Base-by-base conservation (phyloP, 306 rosid genomes). In the Glycine soja region DNA sequence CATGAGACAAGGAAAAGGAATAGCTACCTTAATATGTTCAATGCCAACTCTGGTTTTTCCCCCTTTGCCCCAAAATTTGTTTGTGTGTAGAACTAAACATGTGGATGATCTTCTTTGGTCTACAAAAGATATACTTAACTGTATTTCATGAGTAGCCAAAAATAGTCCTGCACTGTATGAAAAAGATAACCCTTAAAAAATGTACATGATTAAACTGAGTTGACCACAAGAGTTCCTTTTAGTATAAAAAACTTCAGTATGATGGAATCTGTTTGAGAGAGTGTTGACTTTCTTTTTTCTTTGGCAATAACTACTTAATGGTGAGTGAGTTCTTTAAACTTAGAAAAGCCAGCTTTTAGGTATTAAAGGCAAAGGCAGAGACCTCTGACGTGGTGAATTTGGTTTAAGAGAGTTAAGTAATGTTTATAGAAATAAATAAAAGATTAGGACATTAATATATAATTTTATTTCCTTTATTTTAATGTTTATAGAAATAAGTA, bases 31-130 rank as follows among this genome's bases (percentile, higher is more conserved):
- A 38, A 24, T 24, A 38, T 80, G 19, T 76, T 84, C 76, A 76
- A 80, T 80, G 91, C 90, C 90, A 89, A 90, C 88, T 82, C 64
- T 70, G 79, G 70, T 70, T 83, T 78, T 59, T n/a, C 46, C 42
- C 64, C 64, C 24, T 65, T 9, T 66, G 75, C 70, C 48, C 47
- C 52, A 32, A 72, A 34, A 16, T 30, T 46, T 80, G 66, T 11
- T 36, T n/a, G n/a, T 84, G 70, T 80, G 53, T 24, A 69, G 32
- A 51, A 47, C 75, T 79, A 78, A 72, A 75, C 88, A 80, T 82
- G 90, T 82, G 88, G 74, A 79, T 59, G 80, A 89, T 85, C 87
- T 86, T 85, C 76, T 32, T 83, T 72, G 87, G 84, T 78, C 36
- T 46, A 0, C 8, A 71, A 83, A 82, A 80, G 84, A 82, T 85